Base-by-base conservation (phyloP, 2,329 filamentous ascomycete species). In the Claviceps monticola region DNA sequence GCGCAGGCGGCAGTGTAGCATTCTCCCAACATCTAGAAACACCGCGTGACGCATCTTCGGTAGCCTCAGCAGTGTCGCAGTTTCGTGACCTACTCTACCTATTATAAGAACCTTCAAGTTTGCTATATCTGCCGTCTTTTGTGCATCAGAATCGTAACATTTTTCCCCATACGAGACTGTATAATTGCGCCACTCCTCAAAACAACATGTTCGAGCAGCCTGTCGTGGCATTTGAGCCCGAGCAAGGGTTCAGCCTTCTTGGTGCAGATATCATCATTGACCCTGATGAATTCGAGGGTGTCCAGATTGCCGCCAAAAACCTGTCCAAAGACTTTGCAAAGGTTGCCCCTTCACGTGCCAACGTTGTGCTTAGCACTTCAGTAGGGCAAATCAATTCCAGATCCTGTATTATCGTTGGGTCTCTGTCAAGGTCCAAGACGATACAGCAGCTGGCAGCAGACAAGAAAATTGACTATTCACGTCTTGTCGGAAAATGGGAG, bases 401-500 rank as follows among this genome's bases (percentile, higher is more conserved):
- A 14, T 56, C 54, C 11, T 59, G 57, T 36, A 58, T 62, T 39
- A 56, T 62, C 37, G 55, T 61, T 14, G 60, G 59, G 9, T 58
- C 58, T 13, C 42, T 58, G 4, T 46, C 56, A 11, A 46, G 58
- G 14, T 63, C 61, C 3, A 52, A 56, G 0, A 54, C 56, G 1
- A 51, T 63, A 16, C 54, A 48, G 16, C 46, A 53, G 1, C 42
- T 63, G 4, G 51, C 53, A 16, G 44, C 53, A 1, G 52, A 49
- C 5, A 55, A 54, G 13, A 61, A 58, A 29, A 49, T 64, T 37
- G 57, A 62, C 14, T 21, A 54, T 1, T 52, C 56, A 7, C 54
- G 46, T 17, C 57, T 65, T 34, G 44, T 53, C 1, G 76, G 75
- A 0, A 71, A 74, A 56, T 80, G 77, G 77, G 78, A 82, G 56